Conservation (phyloP, 129 eudicot species). For the Centella asiatica region DNA sequence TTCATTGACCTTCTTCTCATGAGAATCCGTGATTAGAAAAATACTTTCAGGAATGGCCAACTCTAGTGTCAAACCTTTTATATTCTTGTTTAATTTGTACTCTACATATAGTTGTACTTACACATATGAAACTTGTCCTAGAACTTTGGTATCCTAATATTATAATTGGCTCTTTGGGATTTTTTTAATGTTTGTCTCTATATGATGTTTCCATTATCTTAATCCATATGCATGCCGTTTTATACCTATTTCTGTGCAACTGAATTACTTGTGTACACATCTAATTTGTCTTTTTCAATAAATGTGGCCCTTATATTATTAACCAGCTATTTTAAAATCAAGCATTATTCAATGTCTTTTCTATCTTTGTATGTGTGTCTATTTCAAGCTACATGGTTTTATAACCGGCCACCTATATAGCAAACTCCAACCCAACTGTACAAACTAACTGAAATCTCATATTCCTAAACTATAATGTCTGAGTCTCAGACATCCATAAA, state of each 20-base stretch:
- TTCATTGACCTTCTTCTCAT: slow-evolving; percentile 33
- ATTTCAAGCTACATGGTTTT: slow-evolving; percentile 1
- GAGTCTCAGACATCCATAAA: slow-evolving; percentile 43
- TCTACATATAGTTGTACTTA: slow-evolving; percentile 34
- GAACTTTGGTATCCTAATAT: slow-evolving; percentile 27
- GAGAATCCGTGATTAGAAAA: slow-evolving; percentile 24
- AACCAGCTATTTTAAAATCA: not conserved
- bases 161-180: slow-evolving; percentile 16
- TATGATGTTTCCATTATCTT: not conserved
- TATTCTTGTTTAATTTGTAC: slow-evolving; percentile 23
- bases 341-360: not conserved
- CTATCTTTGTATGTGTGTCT: not conserved
- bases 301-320: not conserved
- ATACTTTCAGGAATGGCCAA: slow-evolving; percentile 22
- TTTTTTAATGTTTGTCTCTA: not conserved
- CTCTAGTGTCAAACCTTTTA: slow-evolving; percentile 42
- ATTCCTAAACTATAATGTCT: slow-evolving; percentile 30
- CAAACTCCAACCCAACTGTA: slow-evolving; percentile 6
- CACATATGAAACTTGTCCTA: slow-evolving; percentile 55
- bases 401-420: slow-evolving; percentile 11
- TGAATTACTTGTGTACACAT: slow-evolving; percentile 12
- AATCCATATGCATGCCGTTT: not conserved
- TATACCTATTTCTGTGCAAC: not conserved
- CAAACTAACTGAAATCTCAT: slow-evolving; percentile 16
- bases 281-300: slow-evolving; percentile 8